Evolutionary conservation across 140 eudicot species (phyloP), one percentile per base, ranked within the genome.

Genomic region (Erigeron philadelphicus): DNA sequence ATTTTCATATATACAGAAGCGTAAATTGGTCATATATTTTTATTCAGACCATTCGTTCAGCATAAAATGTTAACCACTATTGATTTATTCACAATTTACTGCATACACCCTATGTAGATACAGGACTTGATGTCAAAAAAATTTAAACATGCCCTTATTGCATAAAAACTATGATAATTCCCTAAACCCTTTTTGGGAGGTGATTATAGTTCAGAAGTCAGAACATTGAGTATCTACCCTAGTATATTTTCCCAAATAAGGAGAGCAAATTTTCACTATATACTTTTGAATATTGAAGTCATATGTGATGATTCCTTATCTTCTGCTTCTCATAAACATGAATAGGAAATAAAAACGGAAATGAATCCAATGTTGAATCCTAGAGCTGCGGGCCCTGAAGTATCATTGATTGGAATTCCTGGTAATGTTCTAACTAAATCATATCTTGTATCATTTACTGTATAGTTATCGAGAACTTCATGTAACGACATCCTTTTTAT

Each of bases 271-370:
- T 31, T 31, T 31, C 11, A 0, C 11, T 59, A 1, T 2, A 48
- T 0, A 9, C 61, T 61, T 11, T 57, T 31, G 53, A 47, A 8
- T 13, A 12, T 21, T 43, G 25, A 11, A 25, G 41, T 41, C 15
- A 42, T 40, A 42, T 40, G 38, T 31, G 38, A 31, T 31, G 38
- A 55, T 18, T 68, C 38, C 53, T 38, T 77, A 8, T 70, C 13
- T 44, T 44, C 16, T 54, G 31, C 25, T 71, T 11, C 35, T 38
- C 25, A 31, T 61, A 8, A 62, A 40, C 52, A 45, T 76, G 58
- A 63, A 58, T 76, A 92, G 98, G 98, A 93, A 58, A 89, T 93
- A 46, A 93, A 93, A 77, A 81, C 95, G 1, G 98, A 93, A 77
- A 84, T 93, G 90, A 93, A 83, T 76, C 84, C 95, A 38, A 81